Percentiles rank a stretch among this genome's conserved stretches.
These are phyloP conservation scores for Penicillium sp. DNA, from an alignment of 2,329 filamentous ascomycete species.

Conservation along the genomic window DNA sequence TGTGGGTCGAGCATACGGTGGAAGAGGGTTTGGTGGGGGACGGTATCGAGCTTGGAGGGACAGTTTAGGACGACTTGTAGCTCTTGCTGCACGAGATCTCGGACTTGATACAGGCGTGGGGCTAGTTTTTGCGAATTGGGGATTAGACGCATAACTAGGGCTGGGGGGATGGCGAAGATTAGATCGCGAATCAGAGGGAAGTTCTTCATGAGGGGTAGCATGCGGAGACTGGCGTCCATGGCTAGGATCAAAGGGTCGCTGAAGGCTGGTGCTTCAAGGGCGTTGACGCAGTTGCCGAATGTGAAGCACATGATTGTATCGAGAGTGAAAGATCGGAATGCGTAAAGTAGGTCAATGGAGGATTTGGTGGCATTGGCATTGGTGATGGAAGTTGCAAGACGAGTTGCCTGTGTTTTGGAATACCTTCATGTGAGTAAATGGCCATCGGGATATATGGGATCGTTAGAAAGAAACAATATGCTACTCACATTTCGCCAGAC, in stretches of 20 bases:
- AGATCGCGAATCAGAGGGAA: neutral
- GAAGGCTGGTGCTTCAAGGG: constrained; percentile 8
- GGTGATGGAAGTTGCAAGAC: neutral
- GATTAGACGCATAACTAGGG: neutral
- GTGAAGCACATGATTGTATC: constrained; percentile 15
- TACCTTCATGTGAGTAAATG: neutral
- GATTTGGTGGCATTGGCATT: neutral
- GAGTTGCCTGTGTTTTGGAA: neutral
- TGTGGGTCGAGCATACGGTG: neutral
- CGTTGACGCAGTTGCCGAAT: constrained; percentile 10
- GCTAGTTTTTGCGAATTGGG: neutral
- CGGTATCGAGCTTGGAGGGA: neutral
- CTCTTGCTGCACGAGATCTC: neutral
- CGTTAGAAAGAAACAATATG: neutral
- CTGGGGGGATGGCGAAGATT: neutral
- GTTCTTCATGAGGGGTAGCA: neutral
- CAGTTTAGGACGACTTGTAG: neutral
- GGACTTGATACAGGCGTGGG: neutral
- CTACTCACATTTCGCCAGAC: constrained; percentile 11
- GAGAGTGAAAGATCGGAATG: constrained; percentile 8
- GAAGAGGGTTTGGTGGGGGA: neutral
- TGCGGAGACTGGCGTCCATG: neutral
- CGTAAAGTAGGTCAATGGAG: neutral
- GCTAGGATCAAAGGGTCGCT: constrained; percentile 6
- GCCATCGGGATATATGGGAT: neutral